Base-by-base conservation (phyloP, 2,329 filamentous ascomycete genomes). In the Fusarium concolor region DNA sequence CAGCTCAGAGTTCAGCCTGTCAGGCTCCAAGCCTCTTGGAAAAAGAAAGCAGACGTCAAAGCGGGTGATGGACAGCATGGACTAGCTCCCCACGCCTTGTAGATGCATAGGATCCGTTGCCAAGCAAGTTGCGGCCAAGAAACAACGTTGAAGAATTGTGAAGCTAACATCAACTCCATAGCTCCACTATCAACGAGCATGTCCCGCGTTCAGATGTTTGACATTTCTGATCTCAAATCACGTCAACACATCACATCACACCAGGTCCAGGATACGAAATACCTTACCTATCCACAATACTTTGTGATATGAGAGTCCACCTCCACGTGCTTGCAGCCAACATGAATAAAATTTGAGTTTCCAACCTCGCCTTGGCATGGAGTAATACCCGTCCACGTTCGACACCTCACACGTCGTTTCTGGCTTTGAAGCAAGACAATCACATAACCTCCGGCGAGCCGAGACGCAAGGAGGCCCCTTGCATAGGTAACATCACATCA, bases 41-140 rank as follows among this genome's bases (percentile, higher is more conserved):
- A 50, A 68, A 65, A 62, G 67, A 55, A 70, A 65, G 33, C 55
- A 55, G 24, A 52, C 29, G 67, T 68, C 63, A 59, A 68, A 67
- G 67, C 63, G 67, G 46, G 39, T 64, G 49, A 52, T 56, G 35
- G 38, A 43, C 57, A 39, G 33, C 41, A 56, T 45, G 22, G 20
- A 29, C 28, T 59, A 52, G 45, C 43, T 46, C 39, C 47, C 47
- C 49, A 51, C 31, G 29, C 49, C 41, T 55, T 37, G 56, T 31
- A 47, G 28, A 44, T 62, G 60, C 54, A 61, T 33, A 65, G 28
- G 37, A 58, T 49, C 33, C 33, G 44, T 66, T 49, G 31, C 35
- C 42, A 58, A 49, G 51, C 46, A 38, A 39, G 46, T 46, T 65
- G 22, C 49, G 56, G 43, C 49, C 55, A 53, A 42, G 45, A 66